Percentiles rank a stretch among this genome's conserved stretches.
These are phyloP conservation scores for Vaccinium corymbosum DNA, from an alignment of 148 eudicot genomes.

Conservation along the genomic window DNA sequence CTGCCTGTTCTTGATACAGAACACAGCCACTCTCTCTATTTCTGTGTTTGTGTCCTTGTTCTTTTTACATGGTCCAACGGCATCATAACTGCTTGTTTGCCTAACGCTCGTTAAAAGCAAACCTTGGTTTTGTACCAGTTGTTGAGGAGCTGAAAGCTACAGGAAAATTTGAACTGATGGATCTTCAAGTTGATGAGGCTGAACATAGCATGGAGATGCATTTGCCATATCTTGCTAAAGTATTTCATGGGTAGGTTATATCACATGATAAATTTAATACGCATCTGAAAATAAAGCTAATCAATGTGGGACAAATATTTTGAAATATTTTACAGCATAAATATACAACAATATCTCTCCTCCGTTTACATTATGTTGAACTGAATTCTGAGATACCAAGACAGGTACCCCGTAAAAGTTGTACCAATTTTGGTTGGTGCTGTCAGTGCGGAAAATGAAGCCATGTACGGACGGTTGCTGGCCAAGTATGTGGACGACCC, in stretches of 20 bases:
- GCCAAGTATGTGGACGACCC: slow-evolving; percentile 93
- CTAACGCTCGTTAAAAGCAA: neutral
- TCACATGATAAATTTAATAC: neutral
- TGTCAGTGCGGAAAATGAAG: slow-evolving; percentile 73
- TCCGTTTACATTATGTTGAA: slow-evolving; percentile 4
- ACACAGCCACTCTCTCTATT: neutral
- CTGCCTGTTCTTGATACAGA: neutral
- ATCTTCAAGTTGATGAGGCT: slow-evolving; percentile 87
- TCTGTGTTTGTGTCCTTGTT: neutral
- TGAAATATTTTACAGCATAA: too few species aligned
- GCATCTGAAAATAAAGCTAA: too few species aligned
- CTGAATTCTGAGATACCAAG: slow-evolving; percentile 21
- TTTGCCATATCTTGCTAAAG: slow-evolving; percentile 97
- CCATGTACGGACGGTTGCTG: slow-evolving; percentile 64
- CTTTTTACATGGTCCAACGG: neutral
- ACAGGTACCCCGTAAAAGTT: slow-evolving; percentile 70
- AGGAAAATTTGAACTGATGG: slow-evolving; percentile 84
- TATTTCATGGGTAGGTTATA: slow-evolving; percentile 69
- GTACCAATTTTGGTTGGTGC: slow-evolving; percentile 96
- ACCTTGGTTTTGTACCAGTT: slow-evolving; percentile 33
- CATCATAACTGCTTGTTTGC: neutral
- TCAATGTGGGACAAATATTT: too few species aligned
- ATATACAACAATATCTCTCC: neutral
- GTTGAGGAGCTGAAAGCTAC: slow-evolving; percentile 80
- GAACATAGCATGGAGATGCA: slow-evolving; percentile 99